Base-by-base conservation (phyloP, 2,329 filamentous ascomycete species). In the Clonostachys rhizophaga region DNA sequence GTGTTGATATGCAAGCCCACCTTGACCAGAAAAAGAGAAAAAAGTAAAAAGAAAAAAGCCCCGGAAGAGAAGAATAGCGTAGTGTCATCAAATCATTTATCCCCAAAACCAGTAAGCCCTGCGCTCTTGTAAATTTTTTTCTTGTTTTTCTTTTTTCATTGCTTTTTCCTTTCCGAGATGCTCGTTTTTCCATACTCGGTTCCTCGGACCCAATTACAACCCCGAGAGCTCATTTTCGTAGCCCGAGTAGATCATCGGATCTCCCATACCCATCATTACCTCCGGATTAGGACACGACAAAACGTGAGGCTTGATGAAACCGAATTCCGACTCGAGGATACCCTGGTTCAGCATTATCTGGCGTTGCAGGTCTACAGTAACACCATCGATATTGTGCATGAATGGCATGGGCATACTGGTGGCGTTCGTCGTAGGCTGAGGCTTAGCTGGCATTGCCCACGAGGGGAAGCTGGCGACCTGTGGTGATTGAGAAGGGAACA, bases 171-270 rank as follows among this genome's bases (percentile, higher is more conserved):
- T 33, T 33, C 42, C 18, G 35, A 24, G 40, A 42, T 17, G 7
- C n/a, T 40, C n/a, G 37, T n/a, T n/a, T n/a, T n/a, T 40, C n/a
- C n/a, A 18, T n/a, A 12, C 24, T 30, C 24, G 24, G 24, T 30
- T 30, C 40, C 40, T 14, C 18, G 17, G 42, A n/a, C 42, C 36
- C n/a, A 20, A n/a, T 64, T 54, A 74, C 42, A 74, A 57, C 50
- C 69, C 59, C 58, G 75, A 62, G 17, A 60, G 51, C 43, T 76
- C 73, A 48, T 64, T 66, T 48, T 77, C 74, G 55, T 72, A 79
- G 41, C 74, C 73, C 4, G 71, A 67, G 54, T 74, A 81, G 47
- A 82, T 79, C 77, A 81, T 81, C 2, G 78, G 77, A 50, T 82
- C 78, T 16, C 70, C 72, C 56, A 79, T 71, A 16, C 77, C 74